These are phyloP conservation scores for Perkinsus marinus DNA, from an alignment of 169 alveolate species.

Conservation along the genomic window DNA sequence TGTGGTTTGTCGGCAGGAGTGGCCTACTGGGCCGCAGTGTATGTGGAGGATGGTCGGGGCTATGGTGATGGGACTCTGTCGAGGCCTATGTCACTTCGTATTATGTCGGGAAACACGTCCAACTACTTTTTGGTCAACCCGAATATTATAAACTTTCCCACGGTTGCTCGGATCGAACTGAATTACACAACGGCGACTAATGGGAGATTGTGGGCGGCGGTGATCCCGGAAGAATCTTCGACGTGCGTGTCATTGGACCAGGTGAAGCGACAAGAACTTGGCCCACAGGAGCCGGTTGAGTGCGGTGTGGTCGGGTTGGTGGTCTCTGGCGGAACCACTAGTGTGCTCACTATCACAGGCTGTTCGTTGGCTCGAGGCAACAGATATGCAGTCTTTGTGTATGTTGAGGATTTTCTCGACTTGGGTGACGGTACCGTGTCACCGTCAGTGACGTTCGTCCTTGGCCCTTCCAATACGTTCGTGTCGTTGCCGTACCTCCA, in stretches of 20 bases:
- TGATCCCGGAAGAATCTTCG: conserved; percentile 13
- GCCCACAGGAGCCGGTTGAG: background rate
- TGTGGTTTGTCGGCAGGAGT: background rate
- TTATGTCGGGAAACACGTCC: background rate
- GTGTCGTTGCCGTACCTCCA: background rate
- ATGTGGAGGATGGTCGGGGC: conserved; percentile 2
- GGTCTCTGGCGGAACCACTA: background rate
- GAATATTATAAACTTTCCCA: background rate
- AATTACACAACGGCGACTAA: background rate
- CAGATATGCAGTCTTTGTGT: background rate
- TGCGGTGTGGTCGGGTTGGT: background rate
- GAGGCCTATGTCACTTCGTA: background rate
- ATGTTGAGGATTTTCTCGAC: background rate
- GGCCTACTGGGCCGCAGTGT: background rate
- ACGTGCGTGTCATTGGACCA: background rate
- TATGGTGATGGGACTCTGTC: background rate
- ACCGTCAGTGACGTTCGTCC: background rate
- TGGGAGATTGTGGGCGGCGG: conserved; percentile 12
- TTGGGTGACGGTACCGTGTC: background rate
- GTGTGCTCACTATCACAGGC: background rate
- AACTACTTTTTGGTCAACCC: conserved; percentile 1
- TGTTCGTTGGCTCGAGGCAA: background rate
- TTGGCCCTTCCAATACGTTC: background rate
- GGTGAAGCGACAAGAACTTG: background rate
- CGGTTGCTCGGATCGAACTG: background rate